Conservation (phyloP, 2,329 filamentous ascomycete species). For the Aspergillus ustus region DNA sequence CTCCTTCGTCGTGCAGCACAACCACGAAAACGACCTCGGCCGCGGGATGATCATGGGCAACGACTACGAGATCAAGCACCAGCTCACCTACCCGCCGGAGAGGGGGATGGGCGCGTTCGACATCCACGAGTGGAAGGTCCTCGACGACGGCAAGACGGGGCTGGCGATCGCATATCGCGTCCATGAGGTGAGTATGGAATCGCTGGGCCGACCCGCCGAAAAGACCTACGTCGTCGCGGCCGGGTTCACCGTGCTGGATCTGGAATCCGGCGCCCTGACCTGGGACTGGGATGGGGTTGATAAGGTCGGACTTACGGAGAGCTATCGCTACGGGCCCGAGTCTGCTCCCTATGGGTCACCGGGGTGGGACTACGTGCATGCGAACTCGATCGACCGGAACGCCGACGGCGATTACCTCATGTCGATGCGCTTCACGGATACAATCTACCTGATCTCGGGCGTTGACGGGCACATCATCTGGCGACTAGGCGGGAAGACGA, state of each 20-base stretch:
- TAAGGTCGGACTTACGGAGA: slow-evolving; percentile 25
- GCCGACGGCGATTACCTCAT: slow-evolving; percentile 43
- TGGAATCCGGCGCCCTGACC: neutral
- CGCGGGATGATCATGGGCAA: slow-evolving; percentile 54
- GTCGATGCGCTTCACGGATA: slow-evolving; percentile 44
- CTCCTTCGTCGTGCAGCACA: slow-evolving; percentile 46
- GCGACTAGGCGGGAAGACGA: slow-evolving; percentile 39
- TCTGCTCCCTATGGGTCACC: slow-evolving; percentile 15
- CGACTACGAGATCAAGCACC: slow-evolving; percentile 50
- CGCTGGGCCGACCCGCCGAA: neutral
- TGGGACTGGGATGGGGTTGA: neutral
- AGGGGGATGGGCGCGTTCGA: slow-evolving; percentile 35
- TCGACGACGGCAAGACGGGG: slow-evolving; percentile 37
- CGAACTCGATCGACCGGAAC: slow-evolving; percentile 47
- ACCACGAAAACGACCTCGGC: slow-evolving; percentile 42
- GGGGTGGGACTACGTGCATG: slow-evolving; percentile 44
- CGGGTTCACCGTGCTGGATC: neutral
- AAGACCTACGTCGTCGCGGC: neutral
- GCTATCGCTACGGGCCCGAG: slow-evolving; percentile 2
- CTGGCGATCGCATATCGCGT: slow-evolving; percentile 22
- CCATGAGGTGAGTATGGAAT: neutral
- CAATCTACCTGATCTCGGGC: slow-evolving; percentile 44
- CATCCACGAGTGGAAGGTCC: slow-evolving; percentile 46
- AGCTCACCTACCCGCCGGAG: slow-evolving; percentile 34
- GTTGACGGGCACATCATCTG: slow-evolving; percentile 41